Base-by-base conservation (phyloP, 2,329 filamentous ascomycete species). In the Talaromyces atroroseus region DNA sequence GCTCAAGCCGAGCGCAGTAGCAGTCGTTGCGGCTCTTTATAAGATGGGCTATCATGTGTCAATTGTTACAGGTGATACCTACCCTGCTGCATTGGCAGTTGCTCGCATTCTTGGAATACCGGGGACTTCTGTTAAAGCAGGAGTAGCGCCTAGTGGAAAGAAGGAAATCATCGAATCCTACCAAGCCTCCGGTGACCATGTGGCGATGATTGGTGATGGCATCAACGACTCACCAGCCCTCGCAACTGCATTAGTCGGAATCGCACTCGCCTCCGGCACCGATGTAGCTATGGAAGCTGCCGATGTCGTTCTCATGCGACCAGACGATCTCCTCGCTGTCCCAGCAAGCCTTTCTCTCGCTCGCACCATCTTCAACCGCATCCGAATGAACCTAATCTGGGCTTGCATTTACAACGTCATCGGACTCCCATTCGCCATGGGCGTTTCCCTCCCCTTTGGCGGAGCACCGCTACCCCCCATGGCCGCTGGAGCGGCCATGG, bases 241-340 rank as follows among this genome's bases (percentile, higher is more conserved):
- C 11, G 94, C 91, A 0, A 95, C 91, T 0, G 92, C 94, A 11
- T 86, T 95, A 64, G 85, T 97, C 26, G 94, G 94, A 61, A 96
- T 99, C 63, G 92, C 92, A 57, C 90, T 99, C 73, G 83, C 90
- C 5, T 91, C 87, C 7, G 94, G 94, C 56, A 97, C 94, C 0
- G 94, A 97, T 69, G 92, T 99, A 1, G 94, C 94, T 50, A 95
- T 99, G 85, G 94, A 97, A 75, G 94, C 94, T 1, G 94, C 94
- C 0, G 91, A 96, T 65, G 85, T 99, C 18, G 94, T 99, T 16
- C 85, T 99, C 54, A 99, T 99, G 92, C 86, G 88, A 2, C 89
- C 90, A 0, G 88, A 91, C 61, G 88, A 96, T 65, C 82, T 99
- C 3, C 89, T 97, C 77, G 89, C 92, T 65, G 90, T 99, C n/a